A percentile compares a stretch with the other conserved stretches of the same genome.
Evolutionary conservation across 495 filamentous ascomycete species (phyloP).

Genomic region (Trichoderma reesei): DNA sequence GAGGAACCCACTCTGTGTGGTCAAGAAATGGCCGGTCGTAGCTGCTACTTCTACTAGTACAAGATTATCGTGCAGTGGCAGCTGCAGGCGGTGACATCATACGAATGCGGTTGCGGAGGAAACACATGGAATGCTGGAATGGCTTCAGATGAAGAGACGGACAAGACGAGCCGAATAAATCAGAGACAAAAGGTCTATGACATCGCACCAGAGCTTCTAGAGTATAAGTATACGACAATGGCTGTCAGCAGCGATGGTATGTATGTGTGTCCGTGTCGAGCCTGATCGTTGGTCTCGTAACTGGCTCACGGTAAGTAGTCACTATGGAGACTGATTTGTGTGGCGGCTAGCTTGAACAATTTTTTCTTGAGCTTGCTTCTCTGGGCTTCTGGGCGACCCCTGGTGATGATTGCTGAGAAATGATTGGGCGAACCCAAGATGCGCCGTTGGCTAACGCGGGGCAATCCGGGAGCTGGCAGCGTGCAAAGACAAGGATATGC

Average conservation of each 20-base stretch:
- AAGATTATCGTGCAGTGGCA: neutral
- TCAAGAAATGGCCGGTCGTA: neutral
- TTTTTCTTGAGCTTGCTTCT: neutral
- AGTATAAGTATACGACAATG: too few relatives aligned
- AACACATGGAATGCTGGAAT: neutral
- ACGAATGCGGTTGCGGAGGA: neutral
- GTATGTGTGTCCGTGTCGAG: too few relatives aligned
- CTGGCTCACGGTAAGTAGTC: neutral
- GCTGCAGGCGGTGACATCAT: neutral
- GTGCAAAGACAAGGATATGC: neutral
- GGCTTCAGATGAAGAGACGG: neutral
- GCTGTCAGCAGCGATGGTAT: too few relatives aligned
- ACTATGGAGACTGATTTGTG: neutral
- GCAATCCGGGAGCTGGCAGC: conserved; percentile 1
- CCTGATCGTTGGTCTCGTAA: neutral
- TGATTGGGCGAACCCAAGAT: neutral
- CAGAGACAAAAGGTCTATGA: too few relatives aligned
- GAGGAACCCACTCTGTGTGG: neutral
- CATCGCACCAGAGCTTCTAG: too few relatives aligned
- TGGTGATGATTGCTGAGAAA: neutral
- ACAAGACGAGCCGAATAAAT: too few relatives aligned
- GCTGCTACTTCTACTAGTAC: neutral
- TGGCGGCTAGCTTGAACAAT: neutral
- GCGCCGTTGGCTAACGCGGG: neutral
- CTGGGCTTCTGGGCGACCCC: neutral